Evolutionary conservation across 202 grass and related monocot species (phyloP).

Genomic region (Tripidium arundinaceum): DNA sequence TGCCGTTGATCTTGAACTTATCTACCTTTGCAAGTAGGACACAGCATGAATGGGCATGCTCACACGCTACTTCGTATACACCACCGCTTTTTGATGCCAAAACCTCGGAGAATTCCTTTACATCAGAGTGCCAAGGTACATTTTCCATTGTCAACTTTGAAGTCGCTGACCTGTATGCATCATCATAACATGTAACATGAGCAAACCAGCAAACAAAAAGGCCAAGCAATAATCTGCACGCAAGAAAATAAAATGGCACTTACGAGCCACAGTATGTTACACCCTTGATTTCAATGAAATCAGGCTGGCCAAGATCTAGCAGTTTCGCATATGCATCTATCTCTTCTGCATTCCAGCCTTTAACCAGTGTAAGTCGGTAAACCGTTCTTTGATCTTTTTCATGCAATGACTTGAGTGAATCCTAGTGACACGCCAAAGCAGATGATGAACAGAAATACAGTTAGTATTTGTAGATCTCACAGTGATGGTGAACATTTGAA

Average conservation of each 20-base stretch:
- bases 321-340: conserved; percentile 82
- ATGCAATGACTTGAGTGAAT: conserved; percentile 76
- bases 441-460: conserved; percentile 10
- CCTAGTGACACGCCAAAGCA: conserved; percentile 35
- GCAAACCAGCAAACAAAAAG: conserved; percentile 5
- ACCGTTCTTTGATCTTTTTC: conserved; percentile 92
- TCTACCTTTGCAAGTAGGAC: conserved; percentile 79
- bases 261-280: conserved; percentile 98
- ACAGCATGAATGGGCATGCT: conserved; percentile 95
- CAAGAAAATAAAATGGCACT: conserved; percentile 28
- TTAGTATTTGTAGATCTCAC: conserved; percentile 34
- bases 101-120: conserved; percentile 83
- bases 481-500: conserved; percentile 6
- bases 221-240: neutral
- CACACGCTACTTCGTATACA: conserved; percentile 82
- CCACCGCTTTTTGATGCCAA: conserved; percentile 75
- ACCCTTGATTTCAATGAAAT: conserved; percentile 98
- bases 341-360: conserved; percentile 96
- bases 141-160: conserved; percentile 99
- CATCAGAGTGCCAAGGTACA: conserved; percentile 95
- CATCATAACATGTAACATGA: neutral
- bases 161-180: conserved; percentile 63
- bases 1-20: conserved; percentile 87
- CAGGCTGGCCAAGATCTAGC: conserved; percentile 70
- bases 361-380: conserved; percentile 91